These are phyloP conservation scores for Diaporthe sp. DNA, from an alignment of 2,329 filamentous ascomycete species.

Conservation along the genomic window DNA sequence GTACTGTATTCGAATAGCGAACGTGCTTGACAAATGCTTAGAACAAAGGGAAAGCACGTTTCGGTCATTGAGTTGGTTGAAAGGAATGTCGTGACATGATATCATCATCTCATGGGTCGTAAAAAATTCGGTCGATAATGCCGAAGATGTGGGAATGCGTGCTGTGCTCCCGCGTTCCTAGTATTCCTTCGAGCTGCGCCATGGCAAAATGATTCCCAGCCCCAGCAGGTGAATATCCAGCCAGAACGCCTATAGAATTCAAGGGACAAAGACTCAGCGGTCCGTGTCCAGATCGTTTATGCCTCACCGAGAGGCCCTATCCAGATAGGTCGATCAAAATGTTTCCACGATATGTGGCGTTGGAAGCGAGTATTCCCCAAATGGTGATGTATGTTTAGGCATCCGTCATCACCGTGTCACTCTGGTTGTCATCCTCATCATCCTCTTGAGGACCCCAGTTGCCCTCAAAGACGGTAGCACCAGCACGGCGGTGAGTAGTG, in stretches of 20 bases:
- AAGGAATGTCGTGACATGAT: conserved; percentile 33
- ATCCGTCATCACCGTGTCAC: conserved; percentile 70
- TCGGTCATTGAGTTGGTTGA: conserved; percentile 24
- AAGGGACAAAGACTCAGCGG: conserved; percentile 35
- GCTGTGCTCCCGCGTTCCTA: conserved; percentile 24
- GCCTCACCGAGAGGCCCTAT: conserved; percentile 41
- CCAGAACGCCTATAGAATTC: conserved; percentile 39
- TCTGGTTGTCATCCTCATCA: conserved; percentile 45
- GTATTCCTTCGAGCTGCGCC: conserved; percentile 19
- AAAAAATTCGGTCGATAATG: conserved; percentile 29
- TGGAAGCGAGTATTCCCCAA: conserved; percentile 37
- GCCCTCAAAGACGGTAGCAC: conserved; percentile 95
- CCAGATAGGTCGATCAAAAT: conserved; percentile 46
- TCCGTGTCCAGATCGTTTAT: conserved; percentile 37
- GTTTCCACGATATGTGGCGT: conserved; percentile 32
- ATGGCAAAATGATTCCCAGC: conserved; percentile 17
- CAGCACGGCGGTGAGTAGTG: conserved; percentile 78
- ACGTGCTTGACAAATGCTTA: conserved; percentile 14
- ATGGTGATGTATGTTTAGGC: conserved; percentile 51
- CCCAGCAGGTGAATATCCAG: conserved; percentile 37
- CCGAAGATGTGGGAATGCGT: conserved; percentile 28
- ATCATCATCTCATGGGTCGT: conserved; percentile 32
- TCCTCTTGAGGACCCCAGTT: conserved; percentile 87
- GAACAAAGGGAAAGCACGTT: conserved; percentile 8
- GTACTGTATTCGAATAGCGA: conserved; percentile 25